Base-by-base conservation (phyloP, 805 yeast genomes). In the Maudiozyma bulderi region DNA sequence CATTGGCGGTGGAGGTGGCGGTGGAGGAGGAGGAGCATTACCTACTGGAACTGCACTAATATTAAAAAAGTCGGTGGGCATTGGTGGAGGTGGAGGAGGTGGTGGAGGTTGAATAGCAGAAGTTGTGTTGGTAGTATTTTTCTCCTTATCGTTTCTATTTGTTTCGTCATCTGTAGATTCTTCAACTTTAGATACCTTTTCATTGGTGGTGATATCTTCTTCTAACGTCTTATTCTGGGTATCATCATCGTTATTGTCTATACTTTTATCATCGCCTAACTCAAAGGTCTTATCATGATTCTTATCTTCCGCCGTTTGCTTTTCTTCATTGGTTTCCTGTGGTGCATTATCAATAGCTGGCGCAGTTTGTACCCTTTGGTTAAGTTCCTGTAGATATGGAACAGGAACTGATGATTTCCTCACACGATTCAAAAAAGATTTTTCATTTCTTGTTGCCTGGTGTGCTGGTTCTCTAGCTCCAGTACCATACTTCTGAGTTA, bases 401-500 rank as follows among this genome's bases (percentile, higher is more conserved):
- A 61, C 57, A 29, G 56, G 43, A 8, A 47, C 51, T 15, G 54
- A 52, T 10, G 62, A 54, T 42, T 51, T 61, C 46, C 60, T 63
- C 48, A 65, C 52, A n/a, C 68, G 56, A 30, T 61, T 54, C 50
- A 64, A 58, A 40, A 65, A 64, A 1, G 63, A 52, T 37, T 54
- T 59, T 49, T 57, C 57, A 6, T 40, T 46, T 4, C 32, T 9
- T 7, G 47, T 40, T 6, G 52, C 47, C 5, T 49, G 45, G 28
- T 40, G 43, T 29, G 48, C 29, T 29, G 42, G 37, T 14, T 49
- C 39, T 14, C 52, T 54, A 46, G 57, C 60, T 5, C 62, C 65
- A 10, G 61, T 59, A 6, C 64, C 66, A 51, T 64, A 66, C 48
- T 65, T 66, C 38, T 65, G 64, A 1, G 68, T 60, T 44, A 66